Evolutionary conservation across 2,329 filamentous ascomycete genomes (phyloP), one percentile per base, ranked within the genome.

Genomic region (Gnomoniopsis smithogilvyi): DNA sequence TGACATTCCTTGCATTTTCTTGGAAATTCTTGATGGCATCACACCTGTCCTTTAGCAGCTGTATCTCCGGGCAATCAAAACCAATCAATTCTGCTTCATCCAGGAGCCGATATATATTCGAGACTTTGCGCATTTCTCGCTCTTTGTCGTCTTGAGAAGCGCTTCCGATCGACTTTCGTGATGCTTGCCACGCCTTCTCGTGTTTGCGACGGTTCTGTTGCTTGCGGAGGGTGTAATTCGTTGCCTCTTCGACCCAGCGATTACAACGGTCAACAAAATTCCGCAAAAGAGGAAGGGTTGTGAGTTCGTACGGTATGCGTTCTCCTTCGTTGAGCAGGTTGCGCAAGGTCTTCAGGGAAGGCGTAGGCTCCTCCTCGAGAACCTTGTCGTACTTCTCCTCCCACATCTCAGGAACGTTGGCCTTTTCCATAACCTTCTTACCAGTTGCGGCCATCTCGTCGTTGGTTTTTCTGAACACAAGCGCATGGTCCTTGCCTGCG

Each of bases 221-320:
- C 78, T 99, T 99, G 67, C 95, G 90, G 60, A 95, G 93, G 69
- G 93, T 96, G 78, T 96, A 99, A 70, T 90, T 93, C 68, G 91
- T 95, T 64, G 95, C 95, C 76, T 98, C 94, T 68, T 98, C 95
- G 63, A 97, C 92, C 90, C 96, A 97, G 71, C 96, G 92, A 73
- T 96, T 96, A 78, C 95, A 98, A 68, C 91, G 89, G 67, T 96
- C 92, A 72, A 99, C 95, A 76, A 96, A 99, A 65, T 88, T 85
- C 74, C 87, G 90, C 66, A 99, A 82, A 67, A 91, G 85, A 67
- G 89, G 83, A 63, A 99, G 82, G 63, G 92, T 93, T 64, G 88
- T 86, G 63, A 99, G 83, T 59, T 92, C 89, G 79, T 91, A 96
- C 60, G 94, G 92, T 69, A 99, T 97, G 74, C 92, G 93, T 77